These are phyloP conservation scores for Aristolochia fimbriata DNA, from an alignment of 164 flowering plant genomes.

Conservation along the genomic window DNA sequence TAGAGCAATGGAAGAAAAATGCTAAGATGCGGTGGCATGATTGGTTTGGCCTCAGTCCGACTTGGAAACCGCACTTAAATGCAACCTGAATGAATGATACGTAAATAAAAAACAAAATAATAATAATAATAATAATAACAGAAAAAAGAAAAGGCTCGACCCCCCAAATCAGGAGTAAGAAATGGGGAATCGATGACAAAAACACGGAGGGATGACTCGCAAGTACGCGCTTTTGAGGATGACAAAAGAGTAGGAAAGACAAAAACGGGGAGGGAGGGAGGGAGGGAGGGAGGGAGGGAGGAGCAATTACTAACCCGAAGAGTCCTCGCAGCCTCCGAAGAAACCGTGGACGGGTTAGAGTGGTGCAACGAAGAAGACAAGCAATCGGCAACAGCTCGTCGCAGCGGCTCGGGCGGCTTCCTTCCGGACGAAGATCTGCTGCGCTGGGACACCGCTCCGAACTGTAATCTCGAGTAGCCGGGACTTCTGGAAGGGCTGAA, in stretches of 20 bases:
- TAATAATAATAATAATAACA: too few relatives aligned
- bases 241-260: too few relatives aligned
- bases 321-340: conserved; percentile 73
- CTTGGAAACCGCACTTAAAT: background rate
- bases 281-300: background rate
- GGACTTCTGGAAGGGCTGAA: conserved; percentile 6
- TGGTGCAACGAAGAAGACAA: conserved; percentile 48
- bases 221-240: too few relatives aligned
- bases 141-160: too few relatives aligned
- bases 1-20: too few relatives aligned
- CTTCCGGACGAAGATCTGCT: conserved; percentile 64
- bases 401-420: conserved; percentile 96
- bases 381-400: conserved; percentile 88
- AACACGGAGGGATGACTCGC: too few relatives aligned
- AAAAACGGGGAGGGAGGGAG: background rate
- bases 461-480: conserved; percentile 7
- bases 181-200: too few relatives aligned
- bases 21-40: too few relatives aligned
- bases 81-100: background rate
- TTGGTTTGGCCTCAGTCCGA: too few relatives aligned
- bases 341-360: conserved; percentile 34
- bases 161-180: too few relatives aligned
- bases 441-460: conserved; percentile 33
- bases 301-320: conserved; percentile 53
- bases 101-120: too few relatives aligned